phyloP scores from a whole-genome alignment of 352 stramenopile genomes.

The Thalassiosira livingstoniorum region DNA sequence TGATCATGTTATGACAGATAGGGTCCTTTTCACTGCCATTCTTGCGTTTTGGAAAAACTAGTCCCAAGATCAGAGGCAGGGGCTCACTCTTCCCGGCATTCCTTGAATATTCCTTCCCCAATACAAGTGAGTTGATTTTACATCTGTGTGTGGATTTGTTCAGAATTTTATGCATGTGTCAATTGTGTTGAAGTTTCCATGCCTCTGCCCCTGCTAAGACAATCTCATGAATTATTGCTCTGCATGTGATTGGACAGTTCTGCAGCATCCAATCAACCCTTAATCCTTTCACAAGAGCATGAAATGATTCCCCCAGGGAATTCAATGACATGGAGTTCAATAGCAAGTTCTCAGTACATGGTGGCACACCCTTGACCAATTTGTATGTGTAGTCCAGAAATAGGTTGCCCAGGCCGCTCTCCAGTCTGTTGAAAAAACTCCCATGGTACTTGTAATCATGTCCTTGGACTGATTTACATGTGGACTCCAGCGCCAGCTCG shows the following conservation, averaged over 20 bases:
- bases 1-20: too few species aligned
- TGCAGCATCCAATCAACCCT: background rate
- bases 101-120: too few species aligned
- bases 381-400: background rate
- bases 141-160: too few species aligned
- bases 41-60: too few species aligned
- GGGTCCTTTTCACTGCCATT: too few species aligned
- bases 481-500: background rate
- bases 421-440: background rate
- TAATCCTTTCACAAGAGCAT: background rate
- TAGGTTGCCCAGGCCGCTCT: background rate
- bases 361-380: background rate
- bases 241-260: background rate
- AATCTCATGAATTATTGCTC: too few species aligned
- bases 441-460: background rate
- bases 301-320: background rate
- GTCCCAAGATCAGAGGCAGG: too few species aligned
- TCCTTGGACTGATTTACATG: background rate
- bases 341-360: background rate
- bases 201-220: too few species aligned
- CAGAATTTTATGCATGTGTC: too few species aligned
- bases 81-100: too few species aligned
- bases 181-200: too few species aligned
- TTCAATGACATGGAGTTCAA: background rate
- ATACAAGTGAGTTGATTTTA: too few species aligned